These are phyloP conservation scores for Tuber melanosporum DNA, from an alignment of 495 filamentous ascomycete genomes.

Conservation along the genomic window DNA sequence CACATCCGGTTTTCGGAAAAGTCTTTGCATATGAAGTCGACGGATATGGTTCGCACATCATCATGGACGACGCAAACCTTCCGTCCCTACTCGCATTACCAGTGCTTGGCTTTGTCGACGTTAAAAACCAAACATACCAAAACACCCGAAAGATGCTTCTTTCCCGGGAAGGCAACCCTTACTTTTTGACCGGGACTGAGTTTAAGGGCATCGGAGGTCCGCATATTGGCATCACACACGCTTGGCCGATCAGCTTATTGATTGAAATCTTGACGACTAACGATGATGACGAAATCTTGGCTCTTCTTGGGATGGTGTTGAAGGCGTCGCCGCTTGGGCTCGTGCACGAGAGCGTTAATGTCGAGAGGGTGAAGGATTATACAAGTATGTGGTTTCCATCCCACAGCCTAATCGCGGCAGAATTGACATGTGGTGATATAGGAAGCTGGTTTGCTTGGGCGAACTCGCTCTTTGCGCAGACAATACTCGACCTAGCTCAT, in stretches of 20 bases:
- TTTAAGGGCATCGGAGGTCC: slow-evolving; percentile 84
- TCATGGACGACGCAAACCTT: slow-evolving; percentile 98
- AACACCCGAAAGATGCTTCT: slow-evolving; percentile 93
- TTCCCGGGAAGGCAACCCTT: slow-evolving; percentile 71
- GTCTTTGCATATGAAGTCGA: slow-evolving; percentile 98
- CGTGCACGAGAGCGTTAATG: slow-evolving; percentile 88
- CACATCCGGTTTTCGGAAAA: slow-evolving; percentile 70
- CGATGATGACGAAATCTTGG: slow-evolving; percentile 73
- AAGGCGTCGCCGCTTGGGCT: slow-evolving; percentile 67
- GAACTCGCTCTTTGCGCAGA: slow-evolving; percentile 91
- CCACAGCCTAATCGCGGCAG: neutral
- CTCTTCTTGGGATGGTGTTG: slow-evolving; percentile 64
- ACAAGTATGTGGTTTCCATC: slow-evolving; percentile 54
- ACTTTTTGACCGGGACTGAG: slow-evolving; percentile 69
- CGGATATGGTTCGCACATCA: slow-evolving; percentile 79
- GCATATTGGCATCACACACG: slow-evolving; percentile 73
- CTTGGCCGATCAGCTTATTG: slow-evolving; percentile 96
- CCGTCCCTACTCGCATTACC: slow-evolving; percentile 84
- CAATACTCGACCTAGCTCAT: slow-evolving; percentile 78
- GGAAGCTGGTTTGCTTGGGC: slow-evolving; percentile 97
- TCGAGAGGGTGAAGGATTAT: slow-evolving; percentile 65
- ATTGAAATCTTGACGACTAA: slow-evolving; percentile 87
- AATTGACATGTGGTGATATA: slow-evolving; percentile 44
- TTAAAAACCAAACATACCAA: slow-evolving; percentile 63
- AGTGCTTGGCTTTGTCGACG: slow-evolving; percentile 71